These are phyloP conservation scores for Ilex paraguariensis DNA, from an alignment of 305 asterid species.

Conservation along the genomic window DNA sequence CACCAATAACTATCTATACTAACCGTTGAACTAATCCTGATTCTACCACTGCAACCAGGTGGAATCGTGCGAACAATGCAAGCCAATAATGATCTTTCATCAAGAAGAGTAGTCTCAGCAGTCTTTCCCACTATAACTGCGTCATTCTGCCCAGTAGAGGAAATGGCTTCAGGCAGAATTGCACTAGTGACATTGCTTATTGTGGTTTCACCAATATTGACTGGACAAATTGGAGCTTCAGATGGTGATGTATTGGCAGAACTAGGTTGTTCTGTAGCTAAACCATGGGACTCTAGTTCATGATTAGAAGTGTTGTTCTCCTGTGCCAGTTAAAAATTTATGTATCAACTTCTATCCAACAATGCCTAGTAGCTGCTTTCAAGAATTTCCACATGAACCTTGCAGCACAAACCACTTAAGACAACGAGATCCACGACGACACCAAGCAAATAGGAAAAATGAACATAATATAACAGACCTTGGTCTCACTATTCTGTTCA, in stretches of 20 bases:
- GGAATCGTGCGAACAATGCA: conserved; percentile 82
- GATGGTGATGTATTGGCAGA: conserved; percentile 26
- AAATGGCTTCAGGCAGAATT: conserved; percentile 33
- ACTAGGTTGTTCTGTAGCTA: conserved; percentile 30
- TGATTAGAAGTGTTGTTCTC: conserved; percentile 41
- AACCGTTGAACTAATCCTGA: conserved; percentile 84
- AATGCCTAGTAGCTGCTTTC: no score
- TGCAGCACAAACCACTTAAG: not conserved
- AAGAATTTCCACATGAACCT: not conserved
- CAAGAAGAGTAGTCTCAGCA: conserved; percentile 53
- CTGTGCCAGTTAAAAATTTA: conserved; percentile 25
- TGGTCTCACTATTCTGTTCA: conserved; percentile 33
- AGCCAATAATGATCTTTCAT: conserved; percentile 83
- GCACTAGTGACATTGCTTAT: conserved; percentile 27
- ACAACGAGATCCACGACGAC: no score
- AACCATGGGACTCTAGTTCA: conserved; percentile 17
- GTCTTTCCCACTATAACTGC: conserved; percentile 29
- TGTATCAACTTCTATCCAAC: conserved; percentile 9
- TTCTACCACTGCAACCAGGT: conserved; percentile 80
- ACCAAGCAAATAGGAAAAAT: no score
- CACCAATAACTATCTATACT: conserved; percentile 17
- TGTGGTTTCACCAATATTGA: conserved; percentile 28
- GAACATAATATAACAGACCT: conserved; percentile 33
- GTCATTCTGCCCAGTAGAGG: conserved; percentile 43
- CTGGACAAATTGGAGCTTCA: conserved; percentile 35